Base-by-base conservation (phyloP, 139 green algal species). In the Pleodorina starrii region DNA sequence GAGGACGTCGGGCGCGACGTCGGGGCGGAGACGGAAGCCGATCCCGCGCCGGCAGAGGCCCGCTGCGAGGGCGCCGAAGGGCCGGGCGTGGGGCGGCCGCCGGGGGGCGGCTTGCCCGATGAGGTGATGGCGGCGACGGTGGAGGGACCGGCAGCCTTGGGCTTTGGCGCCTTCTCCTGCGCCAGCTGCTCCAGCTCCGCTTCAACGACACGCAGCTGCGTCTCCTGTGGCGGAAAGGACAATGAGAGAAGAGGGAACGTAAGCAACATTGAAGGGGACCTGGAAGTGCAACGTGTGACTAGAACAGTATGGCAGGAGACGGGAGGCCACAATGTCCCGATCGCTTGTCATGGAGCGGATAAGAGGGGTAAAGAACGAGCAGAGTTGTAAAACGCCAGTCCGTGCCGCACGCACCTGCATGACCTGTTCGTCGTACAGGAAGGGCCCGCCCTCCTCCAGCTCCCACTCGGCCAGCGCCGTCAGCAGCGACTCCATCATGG, bases 361-460 rank as follows among this genome's bases (percentile, higher is more conserved):
- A n/a, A n/a, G n/a, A n/a, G n/a, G n/a, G n/a, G n/a, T n/a, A n/a
- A n/a, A n/a, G n/a, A n/a, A n/a, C n/a, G n/a, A n/a, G n/a, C n/a
- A n/a, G n/a, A n/a, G n/a, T n/a, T n/a, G n/a, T n/a, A n/a, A n/a
- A n/a, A n/a, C n/a, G n/a, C n/a, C n/a, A n/a, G n/a, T n/a, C n/a
- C n/a, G n/a, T n/a, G n/a, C 54, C 54, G 9, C 29, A 66, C 54
- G 29, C 12, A 85, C 78, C 78, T 86, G 60, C 63, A 88, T 25
- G 43, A 94, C 85, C 5, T 81, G 48, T 51, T 92, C 92, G 43
- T 95, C 90, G 84, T 94, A 95, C 44, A 89, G 59, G 89, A 96
- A 96, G 25, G 94, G 76, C 17, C 40, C 43, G 50, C 94, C 91
- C 88, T 96, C 90, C 32, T 71, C 73, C 32, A 91, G 54, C 38